Percentiles rank a stretch among this genome's conserved stretches.
phyloP scores from a whole-genome alignment of 1,284 basidiomycete genomes.

The Malassezia equina region DNA sequence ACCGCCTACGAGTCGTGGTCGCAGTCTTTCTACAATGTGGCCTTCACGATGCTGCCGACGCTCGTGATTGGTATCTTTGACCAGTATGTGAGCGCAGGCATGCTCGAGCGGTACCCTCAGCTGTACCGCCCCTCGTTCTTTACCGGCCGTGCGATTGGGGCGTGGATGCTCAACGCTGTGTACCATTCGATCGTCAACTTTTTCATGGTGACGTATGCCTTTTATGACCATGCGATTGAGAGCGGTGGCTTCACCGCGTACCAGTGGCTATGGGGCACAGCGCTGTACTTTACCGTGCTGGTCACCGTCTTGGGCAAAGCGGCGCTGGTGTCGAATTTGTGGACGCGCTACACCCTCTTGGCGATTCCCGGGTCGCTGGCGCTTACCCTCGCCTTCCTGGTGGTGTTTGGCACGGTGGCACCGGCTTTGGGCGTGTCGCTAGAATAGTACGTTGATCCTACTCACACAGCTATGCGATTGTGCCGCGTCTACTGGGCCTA shows the following conservation, averaged over 20 bases:
- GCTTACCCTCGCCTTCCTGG: conserved; percentile 87
- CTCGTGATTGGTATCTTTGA: conserved; percentile 95
- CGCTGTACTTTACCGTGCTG: conserved; percentile 79
- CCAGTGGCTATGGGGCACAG: conserved; percentile 97
- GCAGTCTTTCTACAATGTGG: conserved; percentile 56
- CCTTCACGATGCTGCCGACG: conserved; percentile 67
- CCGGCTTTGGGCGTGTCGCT: conserved; percentile 74
- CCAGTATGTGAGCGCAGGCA: conserved; percentile 91
- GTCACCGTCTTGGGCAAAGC: conserved; percentile 95
- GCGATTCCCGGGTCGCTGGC: conserved; percentile 76
- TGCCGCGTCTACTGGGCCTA: conserved; percentile 75
- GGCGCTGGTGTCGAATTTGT: conserved; percentile 91
- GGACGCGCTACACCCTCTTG: conserved; percentile 96
- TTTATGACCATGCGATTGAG: conserved; percentile 67
- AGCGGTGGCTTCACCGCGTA: conserved; percentile 70
- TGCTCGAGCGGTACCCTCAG: conserved; percentile 94
- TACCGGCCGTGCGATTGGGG: conserved; percentile 58
- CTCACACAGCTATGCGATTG: conserved; percentile 56
- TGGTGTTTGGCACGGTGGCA: conserved; percentile 76
- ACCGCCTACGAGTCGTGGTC: conserved; percentile 99
- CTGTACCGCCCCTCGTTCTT: conserved; percentile 57
- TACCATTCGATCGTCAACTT: conserved; percentile 67
- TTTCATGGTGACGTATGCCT: conserved; percentile 76
- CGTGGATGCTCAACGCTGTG: conserved; percentile 87
- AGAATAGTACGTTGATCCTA: conserved; percentile 52